Base-by-base conservation (phyloP, 805 yeast species). In the Teunomyces cretensis region DNA sequence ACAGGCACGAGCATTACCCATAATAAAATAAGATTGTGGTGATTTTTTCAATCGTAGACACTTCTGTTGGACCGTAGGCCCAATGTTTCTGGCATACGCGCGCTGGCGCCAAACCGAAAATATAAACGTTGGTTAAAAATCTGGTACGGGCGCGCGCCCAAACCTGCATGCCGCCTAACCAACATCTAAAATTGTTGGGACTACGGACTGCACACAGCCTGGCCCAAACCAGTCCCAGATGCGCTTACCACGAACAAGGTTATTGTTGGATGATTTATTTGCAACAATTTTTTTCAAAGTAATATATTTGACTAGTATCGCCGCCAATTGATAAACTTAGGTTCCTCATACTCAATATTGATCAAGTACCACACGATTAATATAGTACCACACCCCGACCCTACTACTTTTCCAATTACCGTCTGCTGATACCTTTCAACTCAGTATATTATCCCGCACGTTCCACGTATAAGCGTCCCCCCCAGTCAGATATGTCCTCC, bases 191-290 rank as follows among this genome's bases (percentile, higher is more conserved):
- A 35, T 17, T 35, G 38, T 35, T 35, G 38, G 38, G 38, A 35
- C 38, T 12, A 22, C 28, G 8, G 14, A 35, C 38, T 35, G 38
- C 28, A 35, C 38, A 35, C 16, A 35, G 12, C n/a, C 9, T n/a
- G 38, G 22, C 38, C 38, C 38, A 35, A 35, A 35, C 38, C 38
- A 24, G 38, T 22, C n/a, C 14, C 26, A 11, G 22, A 35, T 35
- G 38, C 22, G 38, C 28, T 12, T 17, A 17, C 19, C 38, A 35
- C 38, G 28, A 35, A 19, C n/a, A 35, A 11, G 13, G 13, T 24
- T 24, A 35, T 35, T 35, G 38, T 35, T 35, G 38, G 38, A 35
- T 35, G 38, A 19, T 35, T 35, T 35, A 35, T 35, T 35, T 35
- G 38, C 38, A 35, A 35, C 38, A 31, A 31, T 35, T 35, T 35